Evolutionary conservation across 1,139 yeast species (phyloP).

Genomic region (Saccharomycopsis crataegensis): DNA sequence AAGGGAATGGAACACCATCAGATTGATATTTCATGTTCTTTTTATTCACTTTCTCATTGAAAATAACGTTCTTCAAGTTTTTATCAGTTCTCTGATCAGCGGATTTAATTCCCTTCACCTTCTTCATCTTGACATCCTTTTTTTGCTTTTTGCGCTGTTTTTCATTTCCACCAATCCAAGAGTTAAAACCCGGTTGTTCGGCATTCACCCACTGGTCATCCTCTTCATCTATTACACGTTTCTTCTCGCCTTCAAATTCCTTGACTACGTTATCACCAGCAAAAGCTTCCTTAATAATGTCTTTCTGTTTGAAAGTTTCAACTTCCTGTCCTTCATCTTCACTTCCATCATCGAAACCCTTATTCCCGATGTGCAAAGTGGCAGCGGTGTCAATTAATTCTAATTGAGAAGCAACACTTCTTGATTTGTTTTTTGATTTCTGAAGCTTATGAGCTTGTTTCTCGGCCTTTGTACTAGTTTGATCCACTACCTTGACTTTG

Average conservation of each 20-base stretch:
- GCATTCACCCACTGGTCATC: slow-evolving; percentile 82
- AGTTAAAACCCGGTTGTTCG: slow-evolving; percentile 94
- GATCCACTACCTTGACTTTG: slow-evolving; percentile 49
- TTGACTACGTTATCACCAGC: slow-evolving; percentile 89
- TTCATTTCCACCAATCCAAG: slow-evolving; percentile 63
- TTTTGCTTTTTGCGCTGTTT: slow-evolving; percentile 34
- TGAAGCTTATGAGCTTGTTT: slow-evolving; percentile 41
- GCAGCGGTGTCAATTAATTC: slow-evolving; percentile 42
- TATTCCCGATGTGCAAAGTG: slow-evolving; percentile 32
- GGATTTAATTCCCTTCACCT: slow-evolving; percentile 64
- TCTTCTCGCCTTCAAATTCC: slow-evolving; percentile 73
- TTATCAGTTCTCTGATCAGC: slow-evolving; percentile 73
- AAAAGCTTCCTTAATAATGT: slow-evolving; percentile 82
- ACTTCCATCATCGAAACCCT: slow-evolving; percentile 24
- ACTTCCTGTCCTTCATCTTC: slow-evolving; percentile 28
- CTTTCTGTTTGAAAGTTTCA: slow-evolving; percentile 66
- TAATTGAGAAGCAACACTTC: slow-evolving; percentile 29
- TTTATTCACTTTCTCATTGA: slow-evolving; percentile 82
- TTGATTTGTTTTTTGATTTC: slow-evolving; percentile 40
- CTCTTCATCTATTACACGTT: slow-evolving; percentile 61
- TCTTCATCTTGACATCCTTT: slow-evolving; percentile 60
- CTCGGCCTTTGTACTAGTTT: slow-evolving; percentile 43
- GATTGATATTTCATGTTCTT: slow-evolving; percentile 81
- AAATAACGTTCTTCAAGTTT: slow-evolving; percentile 69
- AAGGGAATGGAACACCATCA: slow-evolving; percentile 86